Evolutionary conservation across 768 basidiomycete species (phyloP), one percentile per base, ranked within the genome.

Genomic region (Boletus barrowsii): DNA sequence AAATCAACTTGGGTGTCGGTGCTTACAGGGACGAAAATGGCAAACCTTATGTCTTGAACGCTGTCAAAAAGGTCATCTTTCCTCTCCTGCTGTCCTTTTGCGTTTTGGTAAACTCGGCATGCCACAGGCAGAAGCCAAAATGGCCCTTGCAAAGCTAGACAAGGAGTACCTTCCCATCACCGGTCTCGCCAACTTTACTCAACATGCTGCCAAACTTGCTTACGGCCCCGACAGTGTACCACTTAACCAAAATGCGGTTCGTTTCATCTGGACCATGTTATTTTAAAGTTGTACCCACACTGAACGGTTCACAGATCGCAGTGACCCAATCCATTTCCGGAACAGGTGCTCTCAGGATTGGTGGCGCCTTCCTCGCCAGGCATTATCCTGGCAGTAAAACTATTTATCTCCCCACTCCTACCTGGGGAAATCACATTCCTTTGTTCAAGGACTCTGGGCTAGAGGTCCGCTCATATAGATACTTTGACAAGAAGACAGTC

Each of bases 91-190:
- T 39, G 30, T 36, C 11, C 22, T 5, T 17, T 36, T 15, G 14
- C 14, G 14, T 5, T 17, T 17, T 36, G 35, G 15, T 17, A 36
- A 13, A 36, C 8, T 29, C 29, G 18, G 51, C 24, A 24, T 51
- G 49, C 36, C 48, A 33, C 57, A 91, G 89, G 93, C 92, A 15
- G 93, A 96, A 71, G 83, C 87, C 58, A 69, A 84, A 54, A 68
- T 98, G 46, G 75, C 78, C 42, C 73, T 81, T 43, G 78, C 82
- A 54, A 79, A 82, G 53, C 78, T 80, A 37, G 93, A 95, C 83
- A 96, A 98, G 75, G 96, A 98, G 71, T 98, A 98, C 72, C 83
- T 98, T 41, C 90, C 93, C 55, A 99, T 99, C 69, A 92, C 90
- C 51, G 97, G 97, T 65, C 84, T 93, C 47, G 75, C 86, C 6